Evolutionary conservation across 139 green algal species (phyloP), one percentile per base, ranked within the genome.

Genomic region (Pseudopediastrum boryanum): DNA sequence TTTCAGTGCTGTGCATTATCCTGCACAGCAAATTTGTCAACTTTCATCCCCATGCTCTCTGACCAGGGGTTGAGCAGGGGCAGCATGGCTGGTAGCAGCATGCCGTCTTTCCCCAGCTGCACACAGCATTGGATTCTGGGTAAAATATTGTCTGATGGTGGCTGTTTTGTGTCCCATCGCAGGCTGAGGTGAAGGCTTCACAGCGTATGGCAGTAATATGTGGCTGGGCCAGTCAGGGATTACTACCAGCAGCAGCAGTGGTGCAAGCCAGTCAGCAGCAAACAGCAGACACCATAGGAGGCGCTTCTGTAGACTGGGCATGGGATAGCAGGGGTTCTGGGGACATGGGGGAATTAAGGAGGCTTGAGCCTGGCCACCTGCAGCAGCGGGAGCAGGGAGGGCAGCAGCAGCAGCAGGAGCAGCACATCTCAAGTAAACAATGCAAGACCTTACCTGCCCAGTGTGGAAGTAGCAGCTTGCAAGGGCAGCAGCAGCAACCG

Each of bases 121-220:
- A 21, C 39, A 25, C 39, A n/a, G 23, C 38, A 42, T 25, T 44
- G 36, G 19, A 36, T 48, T 12, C 3, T 62, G 41, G n/a, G 29
- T 25, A 43, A 59, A 8, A 21, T 54, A 19, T 4, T 31, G 65
- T 46, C 21, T 61, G 7, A 29, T 67, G 9, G 1, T 23, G 33
- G 25, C 23, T 51, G 36, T 29, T 33, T 63, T 56, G 62, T 36
- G 62, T 13, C 44, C 65, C 4, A 46, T 80, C 2, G 63, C 59
- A 75, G 61, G 48, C 70, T 58, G 77, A 79, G 33, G 43, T 83
- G 31, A 50, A 79, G 33, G 74, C 61, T 35, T 79, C 76, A 41
- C 69, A 73, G 7, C 69, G 78, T 48, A 84, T 80, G 58, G 69
- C 69, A 42, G 70, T 50, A 1, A 71, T 84, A n/a, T 84, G 78